Evolutionary conservation across 1,139 yeast genomes (phyloP).

Genomic region (Eremothecium sinecaudum): DNA sequence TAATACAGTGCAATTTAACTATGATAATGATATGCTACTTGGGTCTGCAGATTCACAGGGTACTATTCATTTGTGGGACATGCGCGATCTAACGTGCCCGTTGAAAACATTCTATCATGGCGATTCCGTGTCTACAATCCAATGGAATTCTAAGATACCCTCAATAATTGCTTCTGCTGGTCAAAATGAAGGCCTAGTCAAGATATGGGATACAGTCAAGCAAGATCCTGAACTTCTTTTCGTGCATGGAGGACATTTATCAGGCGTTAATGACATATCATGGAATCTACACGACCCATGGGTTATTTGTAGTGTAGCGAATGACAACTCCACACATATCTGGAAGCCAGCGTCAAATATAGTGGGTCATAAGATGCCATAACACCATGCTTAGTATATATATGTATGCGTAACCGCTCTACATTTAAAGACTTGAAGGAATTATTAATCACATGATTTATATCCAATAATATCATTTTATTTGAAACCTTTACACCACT

Average conservation of each 20-base stretch:
- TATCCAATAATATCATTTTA: slow-evolving; percentile 6
- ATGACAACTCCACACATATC: slow-evolving; percentile 79
- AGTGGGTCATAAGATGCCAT: background rate
- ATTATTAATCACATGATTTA: slow-evolving; percentile 6
- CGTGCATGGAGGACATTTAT: slow-evolving; percentile 83
- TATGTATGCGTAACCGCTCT: background rate
- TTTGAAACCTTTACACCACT: slow-evolving; percentile 2
- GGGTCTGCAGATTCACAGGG: slow-evolving; percentile 71
- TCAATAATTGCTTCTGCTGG: slow-evolving; percentile 66
- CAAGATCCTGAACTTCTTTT: slow-evolving; percentile 40
- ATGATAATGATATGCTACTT: slow-evolving; percentile 42
- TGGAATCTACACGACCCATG: slow-evolving; percentile 81
- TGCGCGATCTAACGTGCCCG: slow-evolving; percentile 39
- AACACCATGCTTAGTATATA: background rate
- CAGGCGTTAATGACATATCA: slow-evolving; percentile 74
- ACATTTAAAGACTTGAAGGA: background rate
- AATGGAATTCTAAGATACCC: slow-evolving; percentile 66
- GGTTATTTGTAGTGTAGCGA: slow-evolving; percentile 75
- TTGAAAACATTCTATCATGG: slow-evolving; percentile 40
- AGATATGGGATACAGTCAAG: slow-evolving; percentile 54
- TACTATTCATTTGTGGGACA: slow-evolving; percentile 55
- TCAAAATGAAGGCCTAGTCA: slow-evolving; percentile 54
- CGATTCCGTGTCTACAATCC: slow-evolving; percentile 52
- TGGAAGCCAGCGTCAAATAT: slow-evolving; percentile 55
- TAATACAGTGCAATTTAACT: slow-evolving; percentile 60